A percentile compares a stretch with the other conserved stretches of the same genome.
phyloP scores from a whole-genome alignment of 2,329 filamentous ascomycete species.

The Aspergillus aculeatus region DNA sequence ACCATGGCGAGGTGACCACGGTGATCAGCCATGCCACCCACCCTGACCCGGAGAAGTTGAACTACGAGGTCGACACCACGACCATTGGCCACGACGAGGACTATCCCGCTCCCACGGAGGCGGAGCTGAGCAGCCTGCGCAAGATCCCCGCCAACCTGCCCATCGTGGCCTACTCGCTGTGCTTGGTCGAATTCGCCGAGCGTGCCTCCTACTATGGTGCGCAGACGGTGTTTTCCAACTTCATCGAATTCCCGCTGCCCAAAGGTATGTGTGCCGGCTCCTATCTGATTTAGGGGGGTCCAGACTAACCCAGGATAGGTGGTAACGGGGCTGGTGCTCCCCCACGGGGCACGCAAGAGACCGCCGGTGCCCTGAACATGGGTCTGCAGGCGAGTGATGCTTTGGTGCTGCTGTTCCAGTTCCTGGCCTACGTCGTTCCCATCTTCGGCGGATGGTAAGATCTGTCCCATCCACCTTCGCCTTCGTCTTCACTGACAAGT shows the following conservation, averaged over 20 bases:
- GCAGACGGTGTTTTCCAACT: conserved; percentile 59
- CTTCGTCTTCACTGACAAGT: neutral
- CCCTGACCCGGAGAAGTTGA: conserved; percentile 2
- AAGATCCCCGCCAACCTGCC: conserved; percentile 55
- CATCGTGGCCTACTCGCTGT: conserved; percentile 56
- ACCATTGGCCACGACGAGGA: conserved; percentile 11
- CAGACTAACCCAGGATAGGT: conserved; percentile 20
- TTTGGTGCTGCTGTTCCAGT: conserved; percentile 48
- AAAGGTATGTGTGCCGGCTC: conserved; percentile 26
- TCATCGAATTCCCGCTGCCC: conserved; percentile 61
- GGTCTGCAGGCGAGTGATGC: conserved; percentile 57
- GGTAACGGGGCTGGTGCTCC: conserved; percentile 42
- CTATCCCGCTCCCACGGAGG: conserved; percentile 46
- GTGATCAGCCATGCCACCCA: neutral
- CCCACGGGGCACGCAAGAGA: conserved; percentile 38
- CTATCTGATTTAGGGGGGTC: too few species aligned
- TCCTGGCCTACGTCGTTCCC: conserved; percentile 59
- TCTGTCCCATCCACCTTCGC: neutral
- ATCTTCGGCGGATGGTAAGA: conserved; percentile 41
- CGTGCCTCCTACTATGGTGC: conserved; percentile 61
- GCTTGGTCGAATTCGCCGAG: conserved; percentile 61
- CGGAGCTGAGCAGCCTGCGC: conserved; percentile 48
- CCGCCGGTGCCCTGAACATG: conserved; percentile 59
- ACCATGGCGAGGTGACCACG: neutral
- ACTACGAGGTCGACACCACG: neutral